A percentile compares a stretch with the other conserved stretches of the same genome.
Evolutionary conservation across 2,329 filamentous ascomycete genomes (phyloP).

Genomic region (Pseudocercospora ulei): DNA sequence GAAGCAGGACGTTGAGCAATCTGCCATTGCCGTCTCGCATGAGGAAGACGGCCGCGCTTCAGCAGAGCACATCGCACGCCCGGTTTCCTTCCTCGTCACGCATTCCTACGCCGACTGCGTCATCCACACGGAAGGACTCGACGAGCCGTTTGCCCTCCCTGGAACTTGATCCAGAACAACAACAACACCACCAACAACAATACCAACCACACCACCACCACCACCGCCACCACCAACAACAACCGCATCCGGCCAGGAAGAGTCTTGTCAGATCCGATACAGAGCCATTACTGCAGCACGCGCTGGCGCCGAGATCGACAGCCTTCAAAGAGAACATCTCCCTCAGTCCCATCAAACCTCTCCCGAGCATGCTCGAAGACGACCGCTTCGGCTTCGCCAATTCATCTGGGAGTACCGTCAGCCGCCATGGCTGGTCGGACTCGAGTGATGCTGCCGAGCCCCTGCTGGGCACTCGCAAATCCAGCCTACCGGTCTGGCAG

Average conservation of each 20-base stretch:
- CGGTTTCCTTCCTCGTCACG: slow-evolving; percentile 27
- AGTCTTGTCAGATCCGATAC: slow-evolving; percentile 32
- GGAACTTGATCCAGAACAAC: slow-evolving; percentile 12
- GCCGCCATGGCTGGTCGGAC: slow-evolving; percentile 19
- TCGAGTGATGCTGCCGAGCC: slow-evolving; percentile 11
- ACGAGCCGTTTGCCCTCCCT: slow-evolving; percentile 18
- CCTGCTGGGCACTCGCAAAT: slow-evolving; percentile 3
- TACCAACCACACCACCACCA: too few species aligned
- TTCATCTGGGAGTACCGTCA: slow-evolving; percentile 17
- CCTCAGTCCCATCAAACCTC: slow-evolving; percentile 26
- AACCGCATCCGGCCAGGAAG: slow-evolving; percentile 14
- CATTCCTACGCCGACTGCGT: slow-evolving; percentile 23
- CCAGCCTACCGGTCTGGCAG: slow-evolving; percentile 4
- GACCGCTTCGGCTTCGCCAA: slow-evolving; percentile 7
- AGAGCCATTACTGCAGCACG: slow-evolving; percentile 28
- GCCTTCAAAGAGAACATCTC: slow-evolving; percentile 33
- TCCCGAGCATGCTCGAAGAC: slow-evolving; percentile 21
- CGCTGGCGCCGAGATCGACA: slow-evolving; percentile 21
- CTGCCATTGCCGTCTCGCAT: slow-evolving; percentile 28
- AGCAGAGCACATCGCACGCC: slow-evolving; percentile 26
- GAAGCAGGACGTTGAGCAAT: slow-evolving; percentile 34
- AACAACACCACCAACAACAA: too few species aligned
- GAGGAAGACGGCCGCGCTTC: slow-evolving; percentile 21
- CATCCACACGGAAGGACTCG: slow-evolving; percentile 26
- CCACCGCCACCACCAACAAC: too few species aligned